A percentile compares a stretch with the other conserved stretches of the same genome.
Evolutionary conservation across 2,329 filamentous ascomycete species (phyloP).

Genomic region (Penicillium brevicompactum): DNA sequence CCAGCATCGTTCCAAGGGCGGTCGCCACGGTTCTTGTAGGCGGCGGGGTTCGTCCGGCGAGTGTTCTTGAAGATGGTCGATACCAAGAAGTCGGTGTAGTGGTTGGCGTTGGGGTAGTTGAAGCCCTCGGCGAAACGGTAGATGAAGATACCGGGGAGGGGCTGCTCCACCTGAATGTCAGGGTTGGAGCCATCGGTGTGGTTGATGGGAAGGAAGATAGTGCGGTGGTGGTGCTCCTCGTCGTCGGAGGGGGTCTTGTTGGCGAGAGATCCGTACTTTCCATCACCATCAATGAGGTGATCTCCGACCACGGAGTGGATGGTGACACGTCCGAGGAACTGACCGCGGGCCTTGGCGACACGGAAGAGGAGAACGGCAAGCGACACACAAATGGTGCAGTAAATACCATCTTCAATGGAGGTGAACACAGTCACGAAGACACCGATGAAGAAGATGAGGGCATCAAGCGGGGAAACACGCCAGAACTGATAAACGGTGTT

Average conservation of each 20-base stretch:
- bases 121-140: slow-evolving; percentile 94
- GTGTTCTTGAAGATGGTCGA: slow-evolving; percentile 70
- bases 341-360: slow-evolving; percentile 77
- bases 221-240: slow-evolving; percentile 61
- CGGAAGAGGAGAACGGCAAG: slow-evolving; percentile 79
- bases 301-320: slow-evolving; percentile 84
- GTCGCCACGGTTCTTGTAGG: slow-evolving; percentile 69
- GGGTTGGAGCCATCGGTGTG: slow-evolving; percentile 92
- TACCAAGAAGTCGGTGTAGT: slow-evolving; percentile 79
- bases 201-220: slow-evolving; percentile 83
- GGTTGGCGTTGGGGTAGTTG: slow-evolving; percentile 92
- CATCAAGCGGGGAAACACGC: slow-evolving; percentile 86
- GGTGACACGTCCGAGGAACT: slow-evolving; percentile 79
- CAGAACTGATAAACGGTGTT: slow-evolving; percentile 95
- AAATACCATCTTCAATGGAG: slow-evolving; percentile 89
- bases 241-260: slow-evolving; percentile 35
- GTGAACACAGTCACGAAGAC: slow-evolving; percentile 88
- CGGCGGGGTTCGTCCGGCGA: slow-evolving; percentile 71
- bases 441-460: slow-evolving; percentile 89
- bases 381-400: slow-evolving; percentile 78
- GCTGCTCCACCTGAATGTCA: slow-evolving; percentile 72
- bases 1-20: slow-evolving; percentile 95
- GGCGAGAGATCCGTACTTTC: slow-evolving; percentile 61
- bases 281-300: slow-evolving; percentile 67
- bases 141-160: slow-evolving; percentile 92